These are phyloP conservation scores for Setomelanomma holmii DNA, from an alignment of 2,329 filamentous ascomycete genomes.

Conservation along the genomic window DNA sequence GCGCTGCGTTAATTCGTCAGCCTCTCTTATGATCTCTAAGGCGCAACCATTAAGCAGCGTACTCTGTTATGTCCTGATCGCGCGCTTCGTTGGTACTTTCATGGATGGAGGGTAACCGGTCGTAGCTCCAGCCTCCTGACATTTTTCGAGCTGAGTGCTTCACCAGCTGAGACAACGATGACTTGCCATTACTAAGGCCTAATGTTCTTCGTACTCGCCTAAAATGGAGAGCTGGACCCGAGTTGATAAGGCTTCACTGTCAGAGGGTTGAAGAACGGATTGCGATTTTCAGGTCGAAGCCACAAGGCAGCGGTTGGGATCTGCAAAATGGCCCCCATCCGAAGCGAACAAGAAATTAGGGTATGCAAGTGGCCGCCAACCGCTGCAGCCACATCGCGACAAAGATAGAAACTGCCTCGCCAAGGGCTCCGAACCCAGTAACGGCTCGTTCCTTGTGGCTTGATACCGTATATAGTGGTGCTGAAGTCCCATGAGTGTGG, in stretches of 20 bases:
- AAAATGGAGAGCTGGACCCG: too few species aligned
- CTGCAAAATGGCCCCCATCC: not conserved
- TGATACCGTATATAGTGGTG: too few species aligned
- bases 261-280: too few species aligned
- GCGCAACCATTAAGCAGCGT: conserved; percentile 5
- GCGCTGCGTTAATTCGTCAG: not conserved
- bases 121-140: not conserved
- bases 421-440: not conserved
- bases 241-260: too few species aligned
- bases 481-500: too few species aligned
- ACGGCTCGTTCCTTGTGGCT: not conserved
- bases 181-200: not conserved
- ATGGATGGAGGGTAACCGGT: not conserved
- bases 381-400: not conserved
- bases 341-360: not conserved
- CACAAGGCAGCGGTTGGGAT: too few species aligned
- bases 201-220: too few species aligned
- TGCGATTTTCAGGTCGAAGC: too few species aligned
- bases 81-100: not conserved
- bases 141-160: not conserved
- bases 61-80: conserved; percentile 19
- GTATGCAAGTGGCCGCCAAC: not conserved
- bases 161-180: too few species aligned
- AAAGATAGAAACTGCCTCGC: not conserved
- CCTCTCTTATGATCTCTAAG: not conserved